These are phyloP conservation scores for Lentinula novae-zelandiae DNA, from an alignment of 1,284 basidiomycete species.

Conservation along the genomic window DNA sequence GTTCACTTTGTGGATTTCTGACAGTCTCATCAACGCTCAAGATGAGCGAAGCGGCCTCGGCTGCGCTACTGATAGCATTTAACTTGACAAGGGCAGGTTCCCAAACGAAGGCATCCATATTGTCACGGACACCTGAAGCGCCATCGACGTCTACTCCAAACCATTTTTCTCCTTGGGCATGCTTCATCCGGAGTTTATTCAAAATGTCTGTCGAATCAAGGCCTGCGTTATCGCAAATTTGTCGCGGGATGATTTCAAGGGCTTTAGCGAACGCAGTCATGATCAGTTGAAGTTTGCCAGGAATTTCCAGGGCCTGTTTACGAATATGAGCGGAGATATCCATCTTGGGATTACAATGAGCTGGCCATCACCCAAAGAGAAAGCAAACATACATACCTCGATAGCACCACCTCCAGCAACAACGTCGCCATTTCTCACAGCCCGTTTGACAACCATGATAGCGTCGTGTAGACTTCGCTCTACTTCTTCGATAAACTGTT, in stretches of 20 bases:
- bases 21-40: conserved; percentile 95
- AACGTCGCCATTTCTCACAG: conserved; percentile 92
- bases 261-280: conserved; percentile 96
- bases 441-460: conserved; percentile 99
- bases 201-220: conserved; percentile 97
- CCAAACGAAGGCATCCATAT: conserved; percentile 98
- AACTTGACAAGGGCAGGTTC: conserved; percentile 95
- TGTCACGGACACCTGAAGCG: conserved; percentile 85
- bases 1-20: conserved; percentile 88
- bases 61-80: conserved; percentile 92
- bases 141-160: conserved; percentile 95
- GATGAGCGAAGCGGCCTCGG: conserved; percentile 96
- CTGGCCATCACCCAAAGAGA: conserved; percentile 2
- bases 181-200: conserved; percentile 97
- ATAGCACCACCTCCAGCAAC: conserved; percentile 98
- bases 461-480: conserved; percentile 97
- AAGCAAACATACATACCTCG: conserved; percentile 57
- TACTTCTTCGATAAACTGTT: conserved; percentile 99
- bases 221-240: conserved; percentile 98
- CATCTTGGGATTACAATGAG: conserved; percentile 53
- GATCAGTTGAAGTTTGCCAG: conserved; percentile 95
- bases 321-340: conserved; percentile 93
- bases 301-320: conserved; percentile 87
- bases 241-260: conserved; percentile 95
- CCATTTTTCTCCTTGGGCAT: conserved; percentile 87